Percentiles rank a stretch among this genome's conserved stretches.
Evolutionary conservation across 1,284 basidiomycete species (phyloP).

Genomic region (Cronartium quercuum): DNA sequence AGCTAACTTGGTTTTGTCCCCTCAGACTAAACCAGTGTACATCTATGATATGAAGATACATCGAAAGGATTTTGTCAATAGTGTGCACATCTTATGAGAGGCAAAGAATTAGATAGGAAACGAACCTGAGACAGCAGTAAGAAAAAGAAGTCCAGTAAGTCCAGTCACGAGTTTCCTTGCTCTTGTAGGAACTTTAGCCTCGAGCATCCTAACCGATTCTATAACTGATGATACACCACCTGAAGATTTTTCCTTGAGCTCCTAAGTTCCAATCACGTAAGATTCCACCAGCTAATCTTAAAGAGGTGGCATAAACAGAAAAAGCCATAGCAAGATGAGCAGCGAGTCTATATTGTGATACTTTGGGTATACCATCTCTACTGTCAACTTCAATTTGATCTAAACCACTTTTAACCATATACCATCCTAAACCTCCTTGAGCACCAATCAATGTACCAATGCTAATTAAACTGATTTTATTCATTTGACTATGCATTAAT

Average conservation of each 20-base stretch:
- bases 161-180: conserved; percentile 61
- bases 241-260: conserved; percentile 51
- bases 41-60: too few species aligned
- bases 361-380: conserved; percentile 79
- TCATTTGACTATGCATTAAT: conserved; percentile 50
- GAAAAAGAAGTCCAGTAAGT: conserved; percentile 69
- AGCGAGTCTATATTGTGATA: conserved; percentile 92
- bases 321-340: conserved; percentile 88
- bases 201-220: conserved; percentile 52
- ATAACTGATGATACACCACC: conserved; percentile 44
- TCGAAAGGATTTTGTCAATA: too few species aligned
- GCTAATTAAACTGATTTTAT: conserved; percentile 41
- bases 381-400: conserved; percentile 58
- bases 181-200: conserved; percentile 57
- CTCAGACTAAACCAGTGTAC: too few species aligned
- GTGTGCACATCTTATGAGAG: too few species aligned
- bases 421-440: conserved; percentile 90
- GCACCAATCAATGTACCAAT: conserved; percentile 47
- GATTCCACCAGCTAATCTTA: conserved; percentile 70
- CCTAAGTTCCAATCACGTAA: conserved; percentile 75
- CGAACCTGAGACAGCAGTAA: conserved; percentile 48
- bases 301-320: conserved; percentile 83
- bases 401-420: conserved; percentile 97
- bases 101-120: neutral
- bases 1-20: too few species aligned